Evolutionary conservation across 2,329 filamentous ascomycete species (phyloP).

Genomic region (Aspergillus caelatus): DNA sequence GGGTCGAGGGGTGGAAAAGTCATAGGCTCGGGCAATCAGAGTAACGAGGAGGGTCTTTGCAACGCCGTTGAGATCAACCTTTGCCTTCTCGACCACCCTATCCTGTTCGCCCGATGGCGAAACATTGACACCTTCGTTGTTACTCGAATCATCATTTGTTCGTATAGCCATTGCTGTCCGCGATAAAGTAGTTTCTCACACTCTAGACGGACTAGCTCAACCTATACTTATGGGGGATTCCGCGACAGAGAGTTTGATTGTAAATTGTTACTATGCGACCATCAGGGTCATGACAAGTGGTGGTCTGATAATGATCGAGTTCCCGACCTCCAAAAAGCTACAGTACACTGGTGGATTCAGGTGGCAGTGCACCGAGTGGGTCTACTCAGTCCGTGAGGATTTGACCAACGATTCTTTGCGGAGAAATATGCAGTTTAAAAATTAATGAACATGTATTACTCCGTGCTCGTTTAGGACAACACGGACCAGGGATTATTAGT

Average conservation of each 20-base stretch:
- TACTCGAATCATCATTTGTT: neutral
- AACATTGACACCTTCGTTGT: neutral
- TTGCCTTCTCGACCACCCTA: neutral
- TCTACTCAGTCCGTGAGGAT: neutral
- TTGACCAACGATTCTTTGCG: no score
- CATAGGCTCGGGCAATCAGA: neutral
- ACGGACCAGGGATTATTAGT: no score
- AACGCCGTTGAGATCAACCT: neutral
- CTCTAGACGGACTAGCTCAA: neutral
- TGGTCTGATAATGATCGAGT: neutral
- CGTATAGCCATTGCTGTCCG: neutral
- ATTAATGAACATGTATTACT: no score
- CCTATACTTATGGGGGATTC: no score
- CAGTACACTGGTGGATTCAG: no score
- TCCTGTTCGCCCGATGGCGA: neutral
- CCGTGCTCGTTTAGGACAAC: no score
- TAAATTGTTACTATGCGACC: no score
- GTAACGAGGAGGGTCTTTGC: neutral
- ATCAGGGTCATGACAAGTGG: no score
- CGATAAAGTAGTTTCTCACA: neutral
- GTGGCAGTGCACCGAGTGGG: neutral
- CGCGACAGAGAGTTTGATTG: no score
- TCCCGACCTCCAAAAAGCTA: neutral
- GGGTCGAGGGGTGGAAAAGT: neutral
- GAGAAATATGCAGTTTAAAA: no score